Conservation (phyloP, 2,329 filamentous ascomycete genomes). For the Didymella segeticola region DNA sequence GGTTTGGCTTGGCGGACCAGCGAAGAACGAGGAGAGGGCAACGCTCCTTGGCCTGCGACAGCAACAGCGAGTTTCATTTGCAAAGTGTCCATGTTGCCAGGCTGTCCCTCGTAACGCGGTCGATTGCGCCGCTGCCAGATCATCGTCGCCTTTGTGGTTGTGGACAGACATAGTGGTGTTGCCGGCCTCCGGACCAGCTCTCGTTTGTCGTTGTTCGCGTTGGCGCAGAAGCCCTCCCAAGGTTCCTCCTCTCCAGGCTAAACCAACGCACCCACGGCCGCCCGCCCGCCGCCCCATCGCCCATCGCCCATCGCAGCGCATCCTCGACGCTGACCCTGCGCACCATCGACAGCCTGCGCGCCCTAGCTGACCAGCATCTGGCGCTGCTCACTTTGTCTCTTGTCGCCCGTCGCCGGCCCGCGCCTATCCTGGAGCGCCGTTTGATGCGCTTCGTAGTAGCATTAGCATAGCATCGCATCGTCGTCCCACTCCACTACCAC, state of each 20-base stretch:
- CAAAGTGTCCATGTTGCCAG: slow-evolving; percentile 1
- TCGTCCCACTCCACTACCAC: no score
- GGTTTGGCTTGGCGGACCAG: not conserved
- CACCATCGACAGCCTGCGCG: slow-evolving; percentile 13
- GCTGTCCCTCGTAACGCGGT: slow-evolving; percentile 9
- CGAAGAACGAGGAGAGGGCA: not conserved
- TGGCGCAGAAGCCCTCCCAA: slow-evolving; percentile 1
- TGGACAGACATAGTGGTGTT: slow-evolving; percentile 2
- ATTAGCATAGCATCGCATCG: no score
- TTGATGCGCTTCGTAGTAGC: slow-evolving; percentile 25
- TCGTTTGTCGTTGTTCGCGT: not conserved
- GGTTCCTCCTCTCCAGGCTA: slow-evolving; percentile 16
- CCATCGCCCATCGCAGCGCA: slow-evolving; percentile 21
- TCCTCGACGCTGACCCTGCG: slow-evolving; percentile 17
- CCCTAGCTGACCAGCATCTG: not conserved
- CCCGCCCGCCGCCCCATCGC: slow-evolving; percentile 19
- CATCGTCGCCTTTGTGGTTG: slow-evolving; percentile 19
- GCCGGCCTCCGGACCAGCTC: slow-evolving; percentile 11
- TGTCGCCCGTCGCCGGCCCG: no score
- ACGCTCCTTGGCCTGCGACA: slow-evolving; percentile 1
- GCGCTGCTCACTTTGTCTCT: slow-evolving; percentile 17
- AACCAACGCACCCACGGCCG: slow-evolving; percentile 12
- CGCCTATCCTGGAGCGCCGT: slow-evolving; percentile 17
- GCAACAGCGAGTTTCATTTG: slow-evolving; percentile 4
- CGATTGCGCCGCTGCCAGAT: slow-evolving; percentile 13